These are phyloP conservation scores for Lolium rigidum DNA, from an alignment of 176 grass and related monocot species.

Conservation along the genomic window DNA sequence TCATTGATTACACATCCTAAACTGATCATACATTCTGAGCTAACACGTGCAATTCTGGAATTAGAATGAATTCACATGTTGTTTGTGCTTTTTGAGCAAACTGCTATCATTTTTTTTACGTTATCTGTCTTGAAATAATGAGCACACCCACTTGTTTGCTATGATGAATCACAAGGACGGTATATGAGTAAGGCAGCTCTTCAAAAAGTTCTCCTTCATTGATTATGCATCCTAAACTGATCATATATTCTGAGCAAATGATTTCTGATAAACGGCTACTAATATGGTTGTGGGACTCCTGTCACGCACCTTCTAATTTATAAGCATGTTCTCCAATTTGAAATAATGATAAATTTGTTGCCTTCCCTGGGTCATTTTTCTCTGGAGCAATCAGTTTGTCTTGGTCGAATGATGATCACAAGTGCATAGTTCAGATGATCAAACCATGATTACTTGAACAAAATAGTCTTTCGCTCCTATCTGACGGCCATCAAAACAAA, in stretches of 20 bases:
- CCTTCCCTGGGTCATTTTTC: too few relatives aligned
- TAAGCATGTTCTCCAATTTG: too few relatives aligned
- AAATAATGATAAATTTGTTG: too few relatives aligned
- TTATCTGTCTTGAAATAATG: too few relatives aligned
- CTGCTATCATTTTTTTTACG: too few relatives aligned
- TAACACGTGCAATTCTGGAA: background rate
- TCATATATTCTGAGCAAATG: background rate
- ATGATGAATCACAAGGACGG: conserved; percentile 21
- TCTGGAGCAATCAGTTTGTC: too few relatives aligned
- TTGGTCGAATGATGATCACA: too few relatives aligned
- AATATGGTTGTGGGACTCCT: too few relatives aligned
- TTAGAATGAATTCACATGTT: background rate
- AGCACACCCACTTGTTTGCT: too few relatives aligned
- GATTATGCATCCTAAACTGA: conserved; percentile 20
- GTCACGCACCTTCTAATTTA: too few relatives aligned
- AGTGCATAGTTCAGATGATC: background rate
- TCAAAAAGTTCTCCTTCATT: background rate
- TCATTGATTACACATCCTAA: conserved; percentile 16
- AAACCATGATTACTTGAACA: background rate
- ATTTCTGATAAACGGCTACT: too few relatives aligned
- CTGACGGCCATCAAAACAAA: background rate
- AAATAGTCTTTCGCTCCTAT: conserved; percentile 2
- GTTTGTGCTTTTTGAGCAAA: background rate
- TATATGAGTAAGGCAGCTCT: background rate
- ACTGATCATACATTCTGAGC: conserved; percentile 4